Conservation (phyloP, 140 eudicot genomes). For the Flaveria floridana region DNA sequence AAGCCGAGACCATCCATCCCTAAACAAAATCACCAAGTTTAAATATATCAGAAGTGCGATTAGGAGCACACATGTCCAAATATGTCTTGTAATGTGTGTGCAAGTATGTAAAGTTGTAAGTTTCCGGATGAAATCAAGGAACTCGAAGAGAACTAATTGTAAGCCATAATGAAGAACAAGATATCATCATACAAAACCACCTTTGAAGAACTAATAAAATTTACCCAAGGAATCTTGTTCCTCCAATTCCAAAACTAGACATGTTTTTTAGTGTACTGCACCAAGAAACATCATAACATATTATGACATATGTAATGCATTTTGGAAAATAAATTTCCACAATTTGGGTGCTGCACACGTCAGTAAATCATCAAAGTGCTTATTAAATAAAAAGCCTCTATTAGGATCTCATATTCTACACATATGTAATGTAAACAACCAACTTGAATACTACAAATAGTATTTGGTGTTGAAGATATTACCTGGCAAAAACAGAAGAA, state of each 20-base stretch:
- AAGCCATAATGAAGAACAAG: slow-evolving; percentile 20
- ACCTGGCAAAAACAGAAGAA: slow-evolving; percentile 93
- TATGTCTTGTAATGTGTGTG: neutral
- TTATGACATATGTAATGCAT: neutral
- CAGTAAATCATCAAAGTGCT: neutral
- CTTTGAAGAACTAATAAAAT: neutral
- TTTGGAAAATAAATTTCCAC: neutral
- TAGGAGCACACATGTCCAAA: slow-evolving; percentile 11
- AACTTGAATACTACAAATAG: neutral
- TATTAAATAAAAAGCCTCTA: neutral
- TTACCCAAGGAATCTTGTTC: neutral
- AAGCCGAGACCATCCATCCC: slow-evolving; percentile 94
- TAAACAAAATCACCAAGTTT: slow-evolving; percentile 30
- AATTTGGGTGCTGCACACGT: neutral
- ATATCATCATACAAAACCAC: slow-evolving; percentile 4
- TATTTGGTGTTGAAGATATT: slow-evolving; percentile 21
- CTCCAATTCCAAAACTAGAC: neutral
- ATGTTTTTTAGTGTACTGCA: neutral
- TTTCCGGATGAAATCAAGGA: slow-evolving; percentile 20
- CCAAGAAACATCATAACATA: neutral
- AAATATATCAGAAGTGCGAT: slow-evolving; percentile 24
- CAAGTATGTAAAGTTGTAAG: neutral
- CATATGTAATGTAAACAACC: neutral
- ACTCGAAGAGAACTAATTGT: neutral
- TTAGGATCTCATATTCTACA: neutral